phyloP scores from a whole-genome alignment of 2,329 filamentous ascomycete species.

The Trichocomaceae sp. region DNA sequence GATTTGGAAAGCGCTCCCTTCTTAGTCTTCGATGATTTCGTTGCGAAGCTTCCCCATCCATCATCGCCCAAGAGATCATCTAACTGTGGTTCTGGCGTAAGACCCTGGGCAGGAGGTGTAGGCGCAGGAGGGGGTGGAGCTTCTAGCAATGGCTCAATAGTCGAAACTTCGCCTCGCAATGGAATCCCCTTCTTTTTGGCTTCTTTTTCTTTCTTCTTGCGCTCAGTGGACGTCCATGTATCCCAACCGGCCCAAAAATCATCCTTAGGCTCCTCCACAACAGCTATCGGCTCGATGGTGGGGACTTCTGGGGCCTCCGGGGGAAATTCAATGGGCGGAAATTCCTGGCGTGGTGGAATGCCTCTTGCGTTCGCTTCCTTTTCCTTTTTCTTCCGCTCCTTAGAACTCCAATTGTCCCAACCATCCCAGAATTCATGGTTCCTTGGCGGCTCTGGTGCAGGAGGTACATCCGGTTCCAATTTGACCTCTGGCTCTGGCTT shows the following conservation, averaged over 20 bases:
- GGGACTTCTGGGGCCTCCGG: conserved; percentile 16
- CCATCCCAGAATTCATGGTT: conserved; percentile 13
- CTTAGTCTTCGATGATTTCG: conserved; percentile 33
- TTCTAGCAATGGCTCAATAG: conserved; percentile 19
- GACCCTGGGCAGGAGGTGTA: conserved; percentile 41
- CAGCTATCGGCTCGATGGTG: conserved; percentile 24
- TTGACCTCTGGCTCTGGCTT: conserved; percentile 15
- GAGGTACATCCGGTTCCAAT: conserved; percentile 24
- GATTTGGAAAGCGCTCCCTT: conserved; percentile 32
- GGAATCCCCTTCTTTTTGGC: conserved; percentile 14
- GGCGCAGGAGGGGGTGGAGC: conserved; percentile 44
- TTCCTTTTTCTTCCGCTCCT: conserved; percentile 9
- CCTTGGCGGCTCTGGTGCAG: conserved; percentile 20
- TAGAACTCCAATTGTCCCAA: conserved; percentile 9
- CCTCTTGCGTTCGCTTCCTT: conserved; percentile 9
- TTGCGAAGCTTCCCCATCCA: conserved; percentile 33
- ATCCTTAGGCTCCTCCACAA: conserved; percentile 18
- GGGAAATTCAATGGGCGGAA: conserved; percentile 9
- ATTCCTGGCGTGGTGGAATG: conserved; percentile 12
- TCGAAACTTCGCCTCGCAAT: conserved; percentile 1
- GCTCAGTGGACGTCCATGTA: conserved; percentile 10
- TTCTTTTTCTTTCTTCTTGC: conserved; percentile 13
- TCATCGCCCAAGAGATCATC: conserved; percentile 28
- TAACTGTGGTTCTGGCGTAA: conserved; percentile 32
- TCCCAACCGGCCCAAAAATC: conserved; percentile 11